Base-by-base conservation (phyloP, 768 basidiomycete species). In the Boletus patriciae region DNA sequence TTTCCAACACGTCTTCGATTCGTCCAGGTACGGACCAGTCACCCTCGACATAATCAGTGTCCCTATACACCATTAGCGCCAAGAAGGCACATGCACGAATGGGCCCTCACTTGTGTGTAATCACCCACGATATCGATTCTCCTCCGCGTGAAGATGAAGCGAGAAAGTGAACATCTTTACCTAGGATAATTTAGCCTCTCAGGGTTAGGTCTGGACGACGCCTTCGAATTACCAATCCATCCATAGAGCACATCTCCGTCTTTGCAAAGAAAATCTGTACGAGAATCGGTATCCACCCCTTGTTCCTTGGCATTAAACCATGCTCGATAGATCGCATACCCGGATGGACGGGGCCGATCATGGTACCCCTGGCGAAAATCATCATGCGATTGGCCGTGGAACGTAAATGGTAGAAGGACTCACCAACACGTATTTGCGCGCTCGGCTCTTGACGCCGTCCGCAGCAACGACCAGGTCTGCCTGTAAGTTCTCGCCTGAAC, bases 381-480 rank as follows among this genome's bases (percentile, higher is more conserved):
- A 34, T 27, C n/a, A 40, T 19, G 25, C 29, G 50, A 41, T 43
- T 47, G n/a, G 21, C 33, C 23, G 23, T 12, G 6, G 7, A 15
- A 50, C 23, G 23, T 36, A 29, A 36, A 29, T 21, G 25, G 42
- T 12, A 49, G 53, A 19, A 19, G 18, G 31, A 58, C 23, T 25
- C 31, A 66, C 69, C 33, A 72, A 44, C 18, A 71, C 64, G 21
- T 63, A 62, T 40, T 55, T 38, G 31, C 62, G 58, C 33, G 64
- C 70, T 29, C 23, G 47, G 44, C 63, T 69, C 47, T 63, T 66
- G 41, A 65, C 29, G 15, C 71, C 70, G 27, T 73, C 73, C 3
- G 66, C 69, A 38, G 60, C 66, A 38, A 74, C 55, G 37, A 74
- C 61, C 29, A 70, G 27, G 58, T 73, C 70, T 13, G 60, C 65